Percentiles rank a stretch among this genome's conserved stretches.
These are phyloP conservation scores for Solanum dulcamara DNA, from an alignment of 257 asterid species.

Conservation along the genomic window DNA sequence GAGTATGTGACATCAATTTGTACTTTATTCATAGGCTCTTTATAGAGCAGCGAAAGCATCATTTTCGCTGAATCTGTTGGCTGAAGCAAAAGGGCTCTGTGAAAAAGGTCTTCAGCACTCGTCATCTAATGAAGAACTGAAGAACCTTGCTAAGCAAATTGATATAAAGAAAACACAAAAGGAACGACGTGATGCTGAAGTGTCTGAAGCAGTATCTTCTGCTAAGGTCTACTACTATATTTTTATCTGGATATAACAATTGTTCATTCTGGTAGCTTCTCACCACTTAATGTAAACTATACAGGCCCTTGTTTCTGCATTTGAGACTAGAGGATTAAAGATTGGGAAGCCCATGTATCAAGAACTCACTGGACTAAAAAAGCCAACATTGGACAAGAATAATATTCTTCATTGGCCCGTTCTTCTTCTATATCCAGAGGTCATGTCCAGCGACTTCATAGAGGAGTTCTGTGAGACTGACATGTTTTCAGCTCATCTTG, in stretches of 20 bases:
- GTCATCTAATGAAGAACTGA: slow-evolving; percentile 62
- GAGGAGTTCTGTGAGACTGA: slow-evolving; percentile 94
- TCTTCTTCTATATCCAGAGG: slow-evolving; percentile 74
- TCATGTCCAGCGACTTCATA: slow-evolving; percentile 83
- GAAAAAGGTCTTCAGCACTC: slow-evolving; percentile 61
- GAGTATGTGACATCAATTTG: background rate
- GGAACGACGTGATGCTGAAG: slow-evolving; percentile 39
- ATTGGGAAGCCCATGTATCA: slow-evolving; percentile 75
- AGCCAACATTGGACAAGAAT: slow-evolving; percentile 51
- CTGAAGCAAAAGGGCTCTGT: slow-evolving; percentile 61
- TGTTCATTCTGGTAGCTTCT: background rate
- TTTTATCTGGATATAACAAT: background rate
- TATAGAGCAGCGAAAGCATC: slow-evolving; percentile 87
- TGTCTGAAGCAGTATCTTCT: slow-evolving; percentile 46
- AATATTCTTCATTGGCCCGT: slow-evolving; percentile 95
- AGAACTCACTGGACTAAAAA: slow-evolving; percentile 77
- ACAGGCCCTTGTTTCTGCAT: slow-evolving; percentile 62
- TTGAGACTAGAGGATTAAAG: slow-evolving; percentile 56
- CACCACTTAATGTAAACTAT: slow-evolving; percentile 11
- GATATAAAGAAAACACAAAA: slow-evolving; percentile 31
- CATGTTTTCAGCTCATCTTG: slow-evolving; percentile 65
- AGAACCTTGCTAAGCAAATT: slow-evolving; percentile 57
- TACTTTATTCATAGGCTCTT: slow-evolving; percentile 38
- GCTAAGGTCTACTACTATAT: slow-evolving; percentile 45
- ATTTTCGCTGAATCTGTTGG: slow-evolving; percentile 53